Percentiles rank a stretch among this genome's conserved stretches.
Evolutionary conservation across 441 rosid genomes (phyloP).

Genomic region (Jatropha podagrica): DNA sequence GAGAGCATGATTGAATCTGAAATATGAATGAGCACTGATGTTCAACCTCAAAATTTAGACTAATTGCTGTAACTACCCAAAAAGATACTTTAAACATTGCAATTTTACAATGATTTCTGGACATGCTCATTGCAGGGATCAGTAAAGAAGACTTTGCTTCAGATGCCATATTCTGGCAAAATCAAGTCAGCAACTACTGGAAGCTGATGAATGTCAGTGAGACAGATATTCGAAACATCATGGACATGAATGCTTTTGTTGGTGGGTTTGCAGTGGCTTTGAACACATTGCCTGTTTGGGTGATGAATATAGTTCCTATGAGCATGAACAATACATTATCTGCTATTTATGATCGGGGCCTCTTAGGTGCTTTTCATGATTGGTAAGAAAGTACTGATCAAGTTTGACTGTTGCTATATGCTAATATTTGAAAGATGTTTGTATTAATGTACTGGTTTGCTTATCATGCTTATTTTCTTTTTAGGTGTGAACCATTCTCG

Average conservation of each 20-base stretch:
- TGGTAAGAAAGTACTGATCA: conserved; percentile 52
- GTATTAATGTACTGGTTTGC: not conserved
- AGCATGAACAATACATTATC: conserved; percentile 70
- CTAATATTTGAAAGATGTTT: conserved; percentile 1
- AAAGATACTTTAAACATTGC: not conserved
- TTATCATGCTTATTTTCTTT: conserved; percentile 11
- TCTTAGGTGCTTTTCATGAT: conserved; percentile 80
- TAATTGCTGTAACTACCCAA: not conserved
- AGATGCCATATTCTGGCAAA: conserved; percentile 66
- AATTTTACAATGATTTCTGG: conserved; percentile 12
- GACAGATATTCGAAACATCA: conserved; percentile 68
- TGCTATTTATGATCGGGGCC: conserved; percentile 77
- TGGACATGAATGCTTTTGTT: conserved; percentile 88
- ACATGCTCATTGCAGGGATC: conserved; percentile 45
- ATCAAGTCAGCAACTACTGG: conserved; percentile 69
- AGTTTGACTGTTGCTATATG: conserved; percentile 9
- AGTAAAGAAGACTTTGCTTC: conserved; percentile 54
- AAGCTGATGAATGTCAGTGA: conserved; percentile 55
- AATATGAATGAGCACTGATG: not conserved
- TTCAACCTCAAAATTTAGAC: not conserved
- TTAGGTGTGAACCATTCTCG: conserved; percentile 94
- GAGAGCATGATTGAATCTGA: not conserved
- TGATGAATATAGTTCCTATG: conserved; percentile 81
- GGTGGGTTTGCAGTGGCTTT: conserved; percentile 88
- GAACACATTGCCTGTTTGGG: conserved; percentile 75